Conservation (phyloP, 495 filamentous ascomycete genomes). For the Daldinia caldariorum region DNA sequence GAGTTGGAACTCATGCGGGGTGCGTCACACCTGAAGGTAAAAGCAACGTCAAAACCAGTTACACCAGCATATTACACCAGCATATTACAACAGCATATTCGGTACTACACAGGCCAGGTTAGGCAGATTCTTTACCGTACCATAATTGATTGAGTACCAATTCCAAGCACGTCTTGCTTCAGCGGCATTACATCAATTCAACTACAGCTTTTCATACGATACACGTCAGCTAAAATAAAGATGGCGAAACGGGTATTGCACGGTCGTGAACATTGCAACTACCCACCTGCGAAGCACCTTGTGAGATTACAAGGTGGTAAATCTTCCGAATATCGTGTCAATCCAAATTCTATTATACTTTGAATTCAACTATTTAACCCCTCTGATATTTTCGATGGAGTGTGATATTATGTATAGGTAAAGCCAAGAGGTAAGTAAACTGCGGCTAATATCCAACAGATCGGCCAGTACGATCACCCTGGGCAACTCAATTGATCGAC, state of each 20-base stretch:
- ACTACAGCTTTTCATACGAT: constrained; percentile 9
- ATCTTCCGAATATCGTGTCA: neutral
- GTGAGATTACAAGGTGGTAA: neutral
- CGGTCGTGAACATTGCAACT: neutral
- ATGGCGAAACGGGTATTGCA: neutral
- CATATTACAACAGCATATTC: constrained; percentile 14
- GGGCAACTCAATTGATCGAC: constrained; percentile 6
- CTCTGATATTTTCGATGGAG: neutral
- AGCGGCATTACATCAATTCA: constrained; percentile 26
- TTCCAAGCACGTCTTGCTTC: constrained; percentile 35
- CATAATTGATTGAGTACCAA: constrained; percentile 6
- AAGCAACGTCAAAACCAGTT: constrained; percentile 36
- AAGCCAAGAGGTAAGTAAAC: neutral
- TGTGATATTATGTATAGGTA: neutral
- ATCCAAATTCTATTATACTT: too few species aligned
- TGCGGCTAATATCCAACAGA: constrained; percentile 24
- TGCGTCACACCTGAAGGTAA: constrained; percentile 33
- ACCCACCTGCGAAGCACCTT: neutral
- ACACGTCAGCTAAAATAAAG: constrained; percentile 19
- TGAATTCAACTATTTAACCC: neutral
- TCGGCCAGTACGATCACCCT: neutral
- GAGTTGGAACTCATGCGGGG: constrained; percentile 25
- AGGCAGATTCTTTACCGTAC: constrained; percentile 24
- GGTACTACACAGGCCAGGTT: neutral
- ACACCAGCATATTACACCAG: constrained; percentile 8